Percentiles rank a stretch among this genome's conserved stretches.
Conservation (phyloP, 1,284 basidiomycete genomes). For the Moniliophthora roreri region DNA sequence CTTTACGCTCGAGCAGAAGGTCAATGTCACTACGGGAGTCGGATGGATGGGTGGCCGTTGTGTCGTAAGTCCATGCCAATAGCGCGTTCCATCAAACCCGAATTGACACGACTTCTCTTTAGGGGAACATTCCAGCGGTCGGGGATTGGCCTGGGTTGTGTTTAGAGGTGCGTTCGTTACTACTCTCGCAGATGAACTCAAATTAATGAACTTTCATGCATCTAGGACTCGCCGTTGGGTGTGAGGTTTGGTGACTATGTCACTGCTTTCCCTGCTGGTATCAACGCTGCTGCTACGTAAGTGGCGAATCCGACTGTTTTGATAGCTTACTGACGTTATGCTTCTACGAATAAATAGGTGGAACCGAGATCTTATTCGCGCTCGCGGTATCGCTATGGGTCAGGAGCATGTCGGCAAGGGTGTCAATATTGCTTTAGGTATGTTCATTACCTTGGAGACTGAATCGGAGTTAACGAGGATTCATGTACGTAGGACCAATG, state of each 20-base stretch:
- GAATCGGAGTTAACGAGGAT: too few species aligned
- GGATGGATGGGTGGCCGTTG: constrained; percentile 61
- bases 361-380: constrained; percentile 65
- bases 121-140: constrained; percentile 11
- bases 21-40: constrained; percentile 53
- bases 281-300: constrained; percentile 40
- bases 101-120: too few species aligned
- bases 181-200: not conserved
- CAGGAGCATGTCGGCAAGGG: constrained; percentile 80
- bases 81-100: too few species aligned
- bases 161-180: constrained; percentile 27
- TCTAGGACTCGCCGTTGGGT: constrained; percentile 40
- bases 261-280: constrained; percentile 43
- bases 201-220: not conserved
- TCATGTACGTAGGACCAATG: constrained; percentile 57
- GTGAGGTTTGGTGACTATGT: constrained; percentile 37
- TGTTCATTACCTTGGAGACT: too few species aligned
- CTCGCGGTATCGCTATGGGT: constrained; percentile 76
- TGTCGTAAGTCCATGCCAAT: constrained; percentile 23
- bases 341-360: constrained; percentile 33
- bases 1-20: constrained; percentile 51
- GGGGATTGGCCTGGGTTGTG: constrained; percentile 45
- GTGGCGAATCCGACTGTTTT: constrained; percentile 7
- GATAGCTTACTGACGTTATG: not conserved
- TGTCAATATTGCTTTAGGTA: constrained; percentile 70